Evolutionary conservation across 2,329 filamentous ascomycete species (phyloP).

Genomic region (Calycina marina): DNA sequence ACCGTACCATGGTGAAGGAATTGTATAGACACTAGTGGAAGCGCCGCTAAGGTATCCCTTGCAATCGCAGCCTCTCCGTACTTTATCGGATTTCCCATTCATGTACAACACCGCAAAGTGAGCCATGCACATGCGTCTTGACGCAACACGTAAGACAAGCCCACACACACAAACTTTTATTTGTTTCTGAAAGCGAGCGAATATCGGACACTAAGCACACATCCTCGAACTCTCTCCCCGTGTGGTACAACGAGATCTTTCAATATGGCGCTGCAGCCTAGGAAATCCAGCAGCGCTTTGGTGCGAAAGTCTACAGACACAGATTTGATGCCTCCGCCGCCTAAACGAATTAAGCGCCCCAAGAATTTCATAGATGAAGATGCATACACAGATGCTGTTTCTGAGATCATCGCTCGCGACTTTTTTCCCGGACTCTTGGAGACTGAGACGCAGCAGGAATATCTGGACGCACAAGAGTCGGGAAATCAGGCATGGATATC

Average conservation of each 20-base stretch:
- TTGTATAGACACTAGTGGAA: too few relatives aligned
- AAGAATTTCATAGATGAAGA: constrained; percentile 85
- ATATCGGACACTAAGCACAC: too few relatives aligned
- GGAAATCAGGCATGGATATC: constrained; percentile 76
- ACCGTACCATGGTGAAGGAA: too few relatives aligned
- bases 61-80: too few relatives aligned
- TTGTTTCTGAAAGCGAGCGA: too few relatives aligned
- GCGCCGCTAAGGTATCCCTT: too few relatives aligned
- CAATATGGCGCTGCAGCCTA: constrained; percentile 5
- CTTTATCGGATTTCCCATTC: too few relatives aligned
- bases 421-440: constrained; percentile 90
- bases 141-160: too few relatives aligned
- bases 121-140: too few relatives aligned
- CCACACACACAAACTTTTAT: too few relatives aligned
- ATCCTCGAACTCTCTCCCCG: too few relatives aligned
- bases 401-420: constrained; percentile 88
- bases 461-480: constrained; percentile 79
- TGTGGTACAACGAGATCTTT: background rate
- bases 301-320: constrained; percentile 45
- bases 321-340: constrained; percentile 78
- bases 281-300: constrained; percentile 40
- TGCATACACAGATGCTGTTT: constrained; percentile 77
- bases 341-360: constrained; percentile 87
- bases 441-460: constrained; percentile 77
- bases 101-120: too few relatives aligned